Percentiles rank a stretch among this genome's conserved stretches.
Evolutionary conservation across 2,329 filamentous ascomycete species (phyloP).

Genomic region (Salinomyces thailandicus): DNA sequence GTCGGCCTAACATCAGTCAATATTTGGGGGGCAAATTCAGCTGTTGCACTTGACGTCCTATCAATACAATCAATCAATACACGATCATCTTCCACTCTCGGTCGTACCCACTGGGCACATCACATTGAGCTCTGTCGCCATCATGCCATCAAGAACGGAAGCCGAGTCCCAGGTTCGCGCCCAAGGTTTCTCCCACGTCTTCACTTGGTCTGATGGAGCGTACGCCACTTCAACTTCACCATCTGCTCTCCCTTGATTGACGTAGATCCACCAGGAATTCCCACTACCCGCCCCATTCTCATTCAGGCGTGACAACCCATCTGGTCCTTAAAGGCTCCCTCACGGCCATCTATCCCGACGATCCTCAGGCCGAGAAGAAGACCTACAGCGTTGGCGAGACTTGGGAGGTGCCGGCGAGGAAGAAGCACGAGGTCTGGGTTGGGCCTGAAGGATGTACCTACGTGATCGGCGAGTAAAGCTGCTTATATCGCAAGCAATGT

Average conservation of each 20-base stretch:
- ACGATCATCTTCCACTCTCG: no score
- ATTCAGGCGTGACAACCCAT: slow-evolving; percentile 56
- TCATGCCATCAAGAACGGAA: slow-evolving; percentile 1
- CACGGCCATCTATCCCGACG: slow-evolving; percentile 55
- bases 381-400: slow-evolving; percentile 50
- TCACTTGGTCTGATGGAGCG: slow-evolving; percentile 63
- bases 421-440: slow-evolving; percentile 58
- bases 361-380: slow-evolving; percentile 42
- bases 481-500: no score
- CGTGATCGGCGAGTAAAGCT: slow-evolving; percentile 46
- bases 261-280: slow-evolving; percentile 42
- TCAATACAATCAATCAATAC: no score
- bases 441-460: slow-evolving; percentile 55
- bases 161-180: slow-evolving; percentile 52
- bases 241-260: neutral
- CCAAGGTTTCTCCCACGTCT: slow-evolving; percentile 60
- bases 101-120: no score
- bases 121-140: neutral
- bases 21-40: no score
- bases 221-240: slow-evolving; percentile 32
- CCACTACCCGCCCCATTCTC: slow-evolving; percentile 58
- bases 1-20: no score
- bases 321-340: slow-evolving; percentile 55
- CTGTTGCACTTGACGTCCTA: no score
- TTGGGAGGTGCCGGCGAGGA: slow-evolving; percentile 53